Evolutionary conservation across 345 rosid genomes (phyloP).

Genomic region (Pistacia atlantica): DNA sequence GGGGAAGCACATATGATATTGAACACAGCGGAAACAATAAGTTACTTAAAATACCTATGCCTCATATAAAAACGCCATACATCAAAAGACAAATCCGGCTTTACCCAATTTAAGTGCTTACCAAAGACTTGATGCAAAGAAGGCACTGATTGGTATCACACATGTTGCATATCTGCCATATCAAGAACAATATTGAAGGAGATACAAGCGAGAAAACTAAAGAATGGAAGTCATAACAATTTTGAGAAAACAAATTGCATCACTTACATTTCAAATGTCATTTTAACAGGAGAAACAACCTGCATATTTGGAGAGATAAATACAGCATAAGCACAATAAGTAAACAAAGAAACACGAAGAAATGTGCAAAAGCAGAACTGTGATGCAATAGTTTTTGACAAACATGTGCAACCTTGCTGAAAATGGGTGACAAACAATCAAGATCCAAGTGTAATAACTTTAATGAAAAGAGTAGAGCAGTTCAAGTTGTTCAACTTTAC

Average conservation of each 20-base stretch:
- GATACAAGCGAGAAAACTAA: conserved; percentile 9
- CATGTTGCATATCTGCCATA: conserved; percentile 81
- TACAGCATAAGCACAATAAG: conserved; percentile 14
- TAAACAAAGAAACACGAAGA: not conserved
- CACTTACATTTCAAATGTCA: conserved; percentile 93
- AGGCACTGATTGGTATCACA: conserved; percentile 93
- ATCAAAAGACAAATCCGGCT: conserved; percentile 1
- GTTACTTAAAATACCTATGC: not conserved
- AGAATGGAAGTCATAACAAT: conserved; percentile 1
- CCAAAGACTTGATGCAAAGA: conserved; percentile 99
- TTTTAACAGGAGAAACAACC: conserved; percentile 95
- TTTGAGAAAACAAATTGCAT: not conserved
- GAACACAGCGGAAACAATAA: not conserved
- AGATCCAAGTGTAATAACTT: not conserved
- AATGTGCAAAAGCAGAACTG: not conserved
- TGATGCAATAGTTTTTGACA: not conserved
- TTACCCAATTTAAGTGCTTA: conserved; percentile 39
- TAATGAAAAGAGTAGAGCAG: not conserved
- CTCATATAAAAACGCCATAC: not conserved
- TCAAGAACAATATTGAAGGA: conserved; percentile 21
- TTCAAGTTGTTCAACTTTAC: not conserved
- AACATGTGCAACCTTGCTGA: not conserved
- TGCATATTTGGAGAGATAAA: conserved; percentile 35
- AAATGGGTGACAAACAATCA: not conserved
- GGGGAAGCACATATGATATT: not conserved